phyloP scores from a whole-genome alignment of 805 yeast genomes.

The Starmerella lactis-condensi region DNA sequence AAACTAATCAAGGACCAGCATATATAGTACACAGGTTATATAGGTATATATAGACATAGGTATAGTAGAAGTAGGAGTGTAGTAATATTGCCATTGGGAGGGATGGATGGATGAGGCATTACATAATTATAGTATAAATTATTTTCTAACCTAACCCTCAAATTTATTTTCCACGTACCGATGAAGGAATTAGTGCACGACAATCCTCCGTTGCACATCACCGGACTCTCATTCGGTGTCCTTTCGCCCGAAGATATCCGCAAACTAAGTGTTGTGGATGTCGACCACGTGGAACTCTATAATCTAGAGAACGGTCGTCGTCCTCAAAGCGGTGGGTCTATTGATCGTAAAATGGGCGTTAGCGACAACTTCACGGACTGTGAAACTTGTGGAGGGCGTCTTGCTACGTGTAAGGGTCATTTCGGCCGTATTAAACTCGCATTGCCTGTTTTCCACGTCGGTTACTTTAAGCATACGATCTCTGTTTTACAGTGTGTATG shows the following conservation, averaged over 20 bases:
- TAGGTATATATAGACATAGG: no score
- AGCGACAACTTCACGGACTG: conserved; percentile 76
- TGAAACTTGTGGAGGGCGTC: conserved; percentile 73
- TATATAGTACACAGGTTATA: no score
- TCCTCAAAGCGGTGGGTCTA: conserved; percentile 72
- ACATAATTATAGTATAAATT: no score
- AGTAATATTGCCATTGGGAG: no score
- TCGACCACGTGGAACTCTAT: conserved; percentile 74
- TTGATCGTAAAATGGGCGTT: conserved; percentile 87
- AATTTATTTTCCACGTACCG: not conserved
- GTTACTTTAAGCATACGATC: conserved; percentile 82
- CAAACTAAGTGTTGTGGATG: conserved; percentile 87
- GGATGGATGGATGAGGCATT: no score
- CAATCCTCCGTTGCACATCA: conserved; percentile 73
- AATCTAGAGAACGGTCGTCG: conserved; percentile 76
- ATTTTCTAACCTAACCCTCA: conserved; percentile 2
- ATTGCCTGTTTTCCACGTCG: conserved; percentile 91
- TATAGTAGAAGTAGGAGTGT: no score
- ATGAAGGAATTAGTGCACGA: conserved; percentile 37
- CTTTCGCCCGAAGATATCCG: conserved; percentile 79
- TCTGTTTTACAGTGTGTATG: conserved; percentile 79
- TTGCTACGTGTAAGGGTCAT: conserved; percentile 95
- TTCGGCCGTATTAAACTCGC: conserved; percentile 90
- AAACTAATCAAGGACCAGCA: no score
- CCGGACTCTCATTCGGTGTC: conserved; percentile 82